phyloP scores from a whole-genome alignment of 148 eudicot genomes.

The Chenopodium formosanum region DNA sequence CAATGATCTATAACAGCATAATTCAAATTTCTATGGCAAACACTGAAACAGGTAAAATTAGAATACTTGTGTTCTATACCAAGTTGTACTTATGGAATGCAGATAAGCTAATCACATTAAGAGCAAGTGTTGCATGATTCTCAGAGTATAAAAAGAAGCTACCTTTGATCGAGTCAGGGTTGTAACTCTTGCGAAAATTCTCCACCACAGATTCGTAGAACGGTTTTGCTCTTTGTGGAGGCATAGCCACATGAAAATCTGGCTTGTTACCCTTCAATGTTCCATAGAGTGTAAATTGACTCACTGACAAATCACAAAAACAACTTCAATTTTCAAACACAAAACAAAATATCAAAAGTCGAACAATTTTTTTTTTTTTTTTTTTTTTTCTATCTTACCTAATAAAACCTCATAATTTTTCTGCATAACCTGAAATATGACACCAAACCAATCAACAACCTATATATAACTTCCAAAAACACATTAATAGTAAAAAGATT shows the following conservation, averaged over 20 bases:
- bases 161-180: slow-evolving; percentile 73
- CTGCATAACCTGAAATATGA: slow-evolving; percentile 78
- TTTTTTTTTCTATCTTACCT: slow-evolving; percentile 38
- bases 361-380: neutral
- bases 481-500: neutral
- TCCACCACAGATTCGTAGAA: slow-evolving; percentile 84
- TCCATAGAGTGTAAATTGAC: slow-evolving; percentile 96
- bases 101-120: neutral
- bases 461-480: neutral
- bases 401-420: slow-evolving; percentile 71
- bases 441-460: neutral
- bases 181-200: slow-evolving; percentile 64
- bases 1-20: too few species aligned
- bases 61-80: neutral
- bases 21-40: neutral
- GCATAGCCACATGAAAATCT: slow-evolving; percentile 98
- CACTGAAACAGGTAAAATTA: neutral
- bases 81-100: neutral
- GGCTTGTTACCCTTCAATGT: slow-evolving; percentile 98
- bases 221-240: slow-evolving; percentile 80
- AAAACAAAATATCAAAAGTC: slow-evolving; percentile 3
- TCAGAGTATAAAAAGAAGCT: neutral
- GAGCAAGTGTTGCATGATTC: neutral
- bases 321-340: slow-evolving; percentile 8
- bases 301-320: slow-evolving; percentile 55